phyloP scores from a whole-genome alignment of 139 green algal genomes.

The Coccomyxa sp. region DNA sequence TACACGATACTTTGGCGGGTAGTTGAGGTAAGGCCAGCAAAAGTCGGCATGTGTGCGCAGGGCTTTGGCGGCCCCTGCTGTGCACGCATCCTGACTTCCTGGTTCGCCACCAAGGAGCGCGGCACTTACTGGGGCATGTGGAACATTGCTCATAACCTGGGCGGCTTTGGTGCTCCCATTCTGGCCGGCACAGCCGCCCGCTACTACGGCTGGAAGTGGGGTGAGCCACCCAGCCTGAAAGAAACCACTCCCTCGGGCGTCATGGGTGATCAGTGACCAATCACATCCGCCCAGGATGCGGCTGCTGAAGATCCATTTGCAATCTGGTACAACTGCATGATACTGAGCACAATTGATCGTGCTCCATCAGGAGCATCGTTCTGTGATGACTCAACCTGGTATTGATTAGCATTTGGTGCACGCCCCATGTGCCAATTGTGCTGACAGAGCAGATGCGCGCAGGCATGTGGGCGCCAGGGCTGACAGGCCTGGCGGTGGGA shows the following conservation, averaged over 20 bases:
- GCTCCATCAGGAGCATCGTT: no score
- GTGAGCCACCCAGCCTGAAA: constrained; percentile 2
- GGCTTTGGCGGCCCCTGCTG: constrained; percentile 84
- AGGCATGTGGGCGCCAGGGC: constrained; percentile 78
- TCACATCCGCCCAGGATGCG: not conserved
- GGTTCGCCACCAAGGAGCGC: constrained; percentile 64
- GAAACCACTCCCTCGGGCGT: not conserved
- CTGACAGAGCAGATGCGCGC: not conserved
- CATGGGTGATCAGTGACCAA: not conserved
- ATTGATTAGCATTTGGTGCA: no score
- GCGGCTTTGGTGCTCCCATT: constrained; percentile 80
- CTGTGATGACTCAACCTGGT: no score
- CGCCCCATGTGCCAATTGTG: no score
- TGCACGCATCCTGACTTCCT: constrained; percentile 85
- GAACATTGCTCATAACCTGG: constrained; percentile 87
- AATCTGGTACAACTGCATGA: not conserved
- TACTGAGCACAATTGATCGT: no score
- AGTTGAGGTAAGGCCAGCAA: not conserved
- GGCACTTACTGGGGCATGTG: constrained; percentile 68
- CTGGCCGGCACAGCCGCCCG: constrained; percentile 73
- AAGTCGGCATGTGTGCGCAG: constrained; percentile 1
- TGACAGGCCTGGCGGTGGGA: constrained; percentile 67
- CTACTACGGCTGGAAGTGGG: constrained; percentile 73
- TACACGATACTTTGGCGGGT: no score
- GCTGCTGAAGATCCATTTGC: not conserved